Evolutionary conservation across 2,329 filamentous ascomycete species (phyloP).

Genomic region (Magnaporthales sp.): DNA sequence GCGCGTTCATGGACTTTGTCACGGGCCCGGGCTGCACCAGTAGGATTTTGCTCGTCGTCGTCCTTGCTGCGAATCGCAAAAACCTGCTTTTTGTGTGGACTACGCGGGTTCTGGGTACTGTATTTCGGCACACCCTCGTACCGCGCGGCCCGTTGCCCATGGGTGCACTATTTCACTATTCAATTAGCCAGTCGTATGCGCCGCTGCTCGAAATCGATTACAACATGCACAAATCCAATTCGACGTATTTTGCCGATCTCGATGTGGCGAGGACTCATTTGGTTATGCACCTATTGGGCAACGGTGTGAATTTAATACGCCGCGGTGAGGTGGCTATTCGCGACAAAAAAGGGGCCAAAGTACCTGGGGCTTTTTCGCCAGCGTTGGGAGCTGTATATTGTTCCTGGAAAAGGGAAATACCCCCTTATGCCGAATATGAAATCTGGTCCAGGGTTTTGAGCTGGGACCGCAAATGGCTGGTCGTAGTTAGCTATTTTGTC

Average conservation of each 20-base stretch:
- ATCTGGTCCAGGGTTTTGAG: constrained; percentile 61
- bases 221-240: constrained; percentile 31
- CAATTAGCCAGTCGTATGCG: constrained; percentile 20
- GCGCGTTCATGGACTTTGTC: constrained; percentile 32
- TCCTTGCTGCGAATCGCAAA: constrained; percentile 62
- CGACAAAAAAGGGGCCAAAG: constrained; percentile 38
- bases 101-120: constrained; percentile 34
- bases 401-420: constrained; percentile 66
- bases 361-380: constrained; percentile 48
- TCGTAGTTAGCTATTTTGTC: constrained; percentile 67
- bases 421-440: constrained; percentile 60
- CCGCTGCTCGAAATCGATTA: constrained; percentile 27
- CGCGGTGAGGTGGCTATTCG: constrained; percentile 43
- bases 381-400: constrained; percentile 67
- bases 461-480: constrained; percentile 80
- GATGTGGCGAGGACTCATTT: constrained; percentile 77
- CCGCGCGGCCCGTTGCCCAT: constrained; percentile 15
- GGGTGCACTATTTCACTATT: constrained; percentile 26
- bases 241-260: constrained; percentile 80
- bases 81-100: constrained; percentile 70
- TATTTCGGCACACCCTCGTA: constrained; percentile 21
- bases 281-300: constrained; percentile 57
- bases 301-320: constrained; percentile 43
- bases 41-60: constrained; percentile 42
- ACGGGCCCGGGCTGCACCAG: constrained; percentile 45